Percentiles rank a stretch among this genome's conserved stretches.
phyloP scores from a whole-genome alignment of 108 stramenopile species.

The Discostella stelligeroides region DNA sequence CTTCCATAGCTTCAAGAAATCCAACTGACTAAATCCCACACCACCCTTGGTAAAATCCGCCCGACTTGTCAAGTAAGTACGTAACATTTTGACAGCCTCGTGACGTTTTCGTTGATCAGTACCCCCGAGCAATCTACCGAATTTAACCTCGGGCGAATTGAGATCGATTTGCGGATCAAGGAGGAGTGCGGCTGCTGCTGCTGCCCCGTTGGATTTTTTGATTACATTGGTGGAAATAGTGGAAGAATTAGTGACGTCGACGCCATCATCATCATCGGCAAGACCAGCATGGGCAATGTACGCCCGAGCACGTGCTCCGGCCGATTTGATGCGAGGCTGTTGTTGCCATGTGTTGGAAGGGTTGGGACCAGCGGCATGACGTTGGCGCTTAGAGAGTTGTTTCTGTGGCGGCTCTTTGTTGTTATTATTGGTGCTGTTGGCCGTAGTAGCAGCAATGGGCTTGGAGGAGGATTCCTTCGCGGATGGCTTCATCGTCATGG shows the following conservation, averaged over 20 bases:
- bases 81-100: slow-evolving; percentile 66
- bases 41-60: slow-evolving; percentile 54
- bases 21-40: slow-evolving; percentile 78
- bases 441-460: too few relatives aligned
- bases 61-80: slow-evolving; percentile 66
- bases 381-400: slow-evolving; percentile 71
- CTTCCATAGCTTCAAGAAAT: slow-evolving; percentile 93
- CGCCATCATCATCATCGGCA: slow-evolving; percentile 32
- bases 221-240: too few relatives aligned
- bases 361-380: slow-evolving; percentile 63
- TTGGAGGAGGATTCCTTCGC: slow-evolving; percentile 20
- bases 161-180: slow-evolving; percentile 69
- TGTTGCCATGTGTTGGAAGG: slow-evolving; percentile 86
- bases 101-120: slow-evolving; percentile 81
- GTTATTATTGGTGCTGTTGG: neutral
- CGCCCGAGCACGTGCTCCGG: slow-evolving; percentile 64
- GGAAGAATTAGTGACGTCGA: too few relatives aligned
- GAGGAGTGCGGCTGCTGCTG: too few relatives aligned
- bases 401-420: slow-evolving; percentile 22
- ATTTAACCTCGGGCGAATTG: slow-evolving; percentile 76
- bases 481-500: neutral
- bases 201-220: too few relatives aligned
- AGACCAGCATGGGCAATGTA: slow-evolving; percentile 81
- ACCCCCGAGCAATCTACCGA: slow-evolving; percentile 72
- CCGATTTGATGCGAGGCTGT: slow-evolving; percentile 83